Base-by-base conservation (phyloP, 2,329 filamentous ascomycete genomes). In the Sphaerulina vaccinii region DNA sequence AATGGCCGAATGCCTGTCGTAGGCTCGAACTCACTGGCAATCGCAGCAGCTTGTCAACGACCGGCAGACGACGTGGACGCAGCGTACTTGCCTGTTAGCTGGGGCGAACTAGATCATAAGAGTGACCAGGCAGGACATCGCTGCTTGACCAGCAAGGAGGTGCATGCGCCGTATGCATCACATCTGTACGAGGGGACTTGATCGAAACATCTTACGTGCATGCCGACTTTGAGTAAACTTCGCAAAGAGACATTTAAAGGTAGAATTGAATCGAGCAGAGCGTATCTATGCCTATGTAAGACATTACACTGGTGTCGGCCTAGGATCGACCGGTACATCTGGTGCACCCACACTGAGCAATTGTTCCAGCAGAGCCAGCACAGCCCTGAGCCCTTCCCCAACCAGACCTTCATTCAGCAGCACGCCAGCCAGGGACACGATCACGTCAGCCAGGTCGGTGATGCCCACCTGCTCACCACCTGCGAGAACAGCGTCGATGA, bases 251-350 rank as follows among this genome's bases (percentile, higher is more conserved):
- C n/a, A n/a, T n/a, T n/a, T n/a, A n/a, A n/a, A n/a, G n/a, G n/a
- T n/a, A n/a, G n/a, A n/a, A n/a, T n/a, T n/a, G n/a, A n/a, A n/a
- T n/a, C n/a, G n/a, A n/a, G n/a, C n/a, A n/a, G n/a, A n/a, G n/a
- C n/a, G n/a, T n/a, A n/a, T n/a, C n/a, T n/a, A n/a, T n/a, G n/a
- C n/a, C n/a, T n/a, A n/a, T n/a, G n/a, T n/a, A n/a, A n/a, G 71
- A 79, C 49, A 83, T 85, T 44, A 83, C 81, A 38, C 66, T 72
- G 44, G 75, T 79, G 27, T 56, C 69, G 19, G 62, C 32, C 32
- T 35, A 5, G 32, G 32, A n/a, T 35, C 32, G 16, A 35, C 13
- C 6, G 32, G 32, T 15, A 35, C 32, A 6, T 6, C 5, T n/a
- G 32, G 32, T 15, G 5, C 6, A n/a, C 32, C 32, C 13, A n/a